Evolutionary conservation across 345 rosid species (phyloP).

Genomic region (Citrus maxima): DNA sequence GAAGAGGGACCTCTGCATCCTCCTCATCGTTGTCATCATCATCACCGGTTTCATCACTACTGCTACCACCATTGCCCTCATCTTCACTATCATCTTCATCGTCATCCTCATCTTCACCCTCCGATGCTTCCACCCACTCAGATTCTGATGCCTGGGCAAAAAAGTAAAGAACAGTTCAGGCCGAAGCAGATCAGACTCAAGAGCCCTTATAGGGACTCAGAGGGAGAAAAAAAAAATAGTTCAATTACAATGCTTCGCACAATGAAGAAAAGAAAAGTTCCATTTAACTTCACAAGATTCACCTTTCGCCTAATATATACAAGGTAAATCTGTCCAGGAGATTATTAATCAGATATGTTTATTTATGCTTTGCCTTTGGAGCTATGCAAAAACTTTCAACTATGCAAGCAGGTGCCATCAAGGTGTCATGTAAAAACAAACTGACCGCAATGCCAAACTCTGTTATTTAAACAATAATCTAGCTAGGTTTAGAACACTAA

Average conservation of each 20-base stretch:
- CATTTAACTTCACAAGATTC: not conserved
- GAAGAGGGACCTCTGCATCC: slow-evolving; percentile 37
- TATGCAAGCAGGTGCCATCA: not conserved
- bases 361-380: not conserved
- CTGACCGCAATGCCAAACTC: not conserved
- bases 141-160: slow-evolving; percentile 71
- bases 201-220: not conserved
- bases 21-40: slow-evolving; percentile 29
- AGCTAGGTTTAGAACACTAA: not conserved
- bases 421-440: not conserved
- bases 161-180: slow-evolving; percentile 3
- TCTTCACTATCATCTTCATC: slow-evolving; percentile 55
- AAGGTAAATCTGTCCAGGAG: not conserved
- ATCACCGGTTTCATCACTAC: slow-evolving; percentile 52
- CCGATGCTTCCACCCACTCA: slow-evolving; percentile 89
- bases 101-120: slow-evolving; percentile 81
- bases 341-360: not conserved
- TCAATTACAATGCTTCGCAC: not conserved
- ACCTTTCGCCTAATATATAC: not conserved
- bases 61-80: slow-evolving; percentile 47
- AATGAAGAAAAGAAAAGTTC: not conserved
- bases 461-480: not conserved
- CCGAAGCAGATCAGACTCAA: slow-evolving; percentile 11
- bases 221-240: not conserved
- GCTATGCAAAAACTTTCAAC: not conserved